Conservation (phyloP, 495 filamentous ascomycete genomes). For the Lasiosphaeriaceae sp. region DNA sequence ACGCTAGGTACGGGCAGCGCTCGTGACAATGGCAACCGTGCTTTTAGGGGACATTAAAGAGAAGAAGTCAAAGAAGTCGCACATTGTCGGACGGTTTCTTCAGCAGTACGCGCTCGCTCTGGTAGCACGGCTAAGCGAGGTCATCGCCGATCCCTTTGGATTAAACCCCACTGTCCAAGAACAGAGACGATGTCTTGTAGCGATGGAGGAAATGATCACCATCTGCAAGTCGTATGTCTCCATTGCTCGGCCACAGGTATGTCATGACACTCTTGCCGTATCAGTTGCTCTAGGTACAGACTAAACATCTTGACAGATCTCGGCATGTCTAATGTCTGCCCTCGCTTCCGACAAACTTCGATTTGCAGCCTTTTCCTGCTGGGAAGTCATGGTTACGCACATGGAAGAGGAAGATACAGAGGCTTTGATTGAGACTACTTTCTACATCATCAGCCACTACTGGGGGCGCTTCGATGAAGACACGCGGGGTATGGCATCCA, state of each 20-base stretch:
- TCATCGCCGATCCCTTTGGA: conserved; percentile 67
- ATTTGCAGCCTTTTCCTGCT: conserved; percentile 74
- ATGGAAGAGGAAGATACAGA: conserved; percentile 76
- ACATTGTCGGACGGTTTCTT: conserved; percentile 71
- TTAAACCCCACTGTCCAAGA: conserved; percentile 52
- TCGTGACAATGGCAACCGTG: conserved; percentile 64
- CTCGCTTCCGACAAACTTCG: conserved; percentile 68
- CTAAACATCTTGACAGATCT: conserved; percentile 53
- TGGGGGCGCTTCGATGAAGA: conserved; percentile 64
- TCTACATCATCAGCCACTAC: conserved; percentile 77
- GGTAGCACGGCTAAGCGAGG: conserved; percentile 74
- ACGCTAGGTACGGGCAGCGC: conserved; percentile 53
- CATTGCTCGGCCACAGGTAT: conserved; percentile 81
- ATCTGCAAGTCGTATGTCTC: conserved; percentile 64
- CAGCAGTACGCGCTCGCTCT: conserved; percentile 84
- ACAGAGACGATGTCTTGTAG: conserved; percentile 69
- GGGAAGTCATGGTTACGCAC: conserved; percentile 70
- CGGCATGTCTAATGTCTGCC: conserved; percentile 82
- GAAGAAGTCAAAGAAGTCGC: conserved; percentile 49
- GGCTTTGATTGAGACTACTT: conserved; percentile 75
- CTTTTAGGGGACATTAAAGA: conserved; percentile 50
- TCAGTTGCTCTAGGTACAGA: background rate
- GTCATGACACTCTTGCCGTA: conserved; percentile 6
- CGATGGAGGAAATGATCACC: conserved; percentile 83
- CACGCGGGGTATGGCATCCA: conserved; percentile 53